These are phyloP conservation scores for Danielia reshetovae DNA, from an alignment of 805 yeast species.

Conservation along the genomic window DNA sequence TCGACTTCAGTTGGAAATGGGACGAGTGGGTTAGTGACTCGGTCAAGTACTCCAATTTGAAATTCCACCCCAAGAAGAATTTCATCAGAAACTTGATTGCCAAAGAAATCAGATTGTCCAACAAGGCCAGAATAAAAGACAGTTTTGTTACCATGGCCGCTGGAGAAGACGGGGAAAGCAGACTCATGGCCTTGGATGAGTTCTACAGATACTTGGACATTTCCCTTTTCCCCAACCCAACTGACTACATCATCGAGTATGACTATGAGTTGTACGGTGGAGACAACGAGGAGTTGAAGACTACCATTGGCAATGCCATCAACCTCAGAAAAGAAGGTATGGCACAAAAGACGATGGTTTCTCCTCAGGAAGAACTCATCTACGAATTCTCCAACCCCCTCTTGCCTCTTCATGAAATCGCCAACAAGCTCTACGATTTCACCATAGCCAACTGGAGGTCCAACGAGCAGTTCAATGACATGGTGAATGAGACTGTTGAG, in stretches of 20 bases:
- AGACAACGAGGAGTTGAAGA: constrained; percentile 22
- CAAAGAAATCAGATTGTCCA: constrained; percentile 82
- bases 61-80: constrained; percentile 67
- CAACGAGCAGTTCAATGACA: constrained; percentile 31
- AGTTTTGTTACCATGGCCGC: constrained; percentile 47
- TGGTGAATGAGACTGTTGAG: constrained; percentile 28
- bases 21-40: constrained; percentile 80
- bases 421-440: constrained; percentile 39
- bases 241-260: constrained; percentile 28
- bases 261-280: constrained; percentile 35
- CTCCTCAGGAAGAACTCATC: constrained; percentile 38
- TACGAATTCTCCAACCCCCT: constrained; percentile 33
- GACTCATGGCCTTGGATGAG: constrained; percentile 27
- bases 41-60: constrained; percentile 36
- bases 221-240: constrained; percentile 28
- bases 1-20: constrained; percentile 98
- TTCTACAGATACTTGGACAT: constrained; percentile 38
- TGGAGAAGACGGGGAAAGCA: constrained; percentile 17
- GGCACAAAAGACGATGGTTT: constrained; percentile 16
- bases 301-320: constrained; percentile 22
- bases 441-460: constrained; percentile 38
- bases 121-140: constrained; percentile 62
- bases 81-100: constrained; percentile 76
- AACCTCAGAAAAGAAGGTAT: constrained; percentile 21
- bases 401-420: constrained; percentile 34